phyloP scores from a whole-genome alignment of 1,284 basidiomycete species.

The Apiotrichum montevideense region DNA sequence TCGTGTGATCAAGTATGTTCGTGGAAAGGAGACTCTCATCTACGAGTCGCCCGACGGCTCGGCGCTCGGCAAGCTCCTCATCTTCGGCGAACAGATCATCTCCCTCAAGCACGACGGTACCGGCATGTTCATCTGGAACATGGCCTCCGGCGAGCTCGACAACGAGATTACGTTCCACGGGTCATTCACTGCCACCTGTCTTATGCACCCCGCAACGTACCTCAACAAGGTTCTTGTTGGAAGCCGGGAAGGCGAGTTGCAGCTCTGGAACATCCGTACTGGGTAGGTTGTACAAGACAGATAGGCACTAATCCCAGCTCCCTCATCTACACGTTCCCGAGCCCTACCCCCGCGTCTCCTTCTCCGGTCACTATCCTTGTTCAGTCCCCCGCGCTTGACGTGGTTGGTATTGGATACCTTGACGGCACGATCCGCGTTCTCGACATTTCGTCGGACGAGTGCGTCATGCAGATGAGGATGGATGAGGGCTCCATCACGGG shows the following conservation, averaged over 20 bases:
- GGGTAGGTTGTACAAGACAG: constrained; percentile 53
- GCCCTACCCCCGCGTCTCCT: constrained; percentile 34
- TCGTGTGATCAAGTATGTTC: constrained; percentile 67
- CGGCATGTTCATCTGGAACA: constrained; percentile 76
- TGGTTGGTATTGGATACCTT: constrained; percentile 82
- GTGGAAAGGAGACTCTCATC: constrained; percentile 65
- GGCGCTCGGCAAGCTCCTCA: constrained; percentile 52
- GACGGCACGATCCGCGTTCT: constrained; percentile 83
- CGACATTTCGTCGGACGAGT: constrained; percentile 83
- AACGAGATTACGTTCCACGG: constrained; percentile 55
- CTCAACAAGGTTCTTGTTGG: constrained; percentile 90
- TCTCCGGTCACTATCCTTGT: constrained; percentile 67
- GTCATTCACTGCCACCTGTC: constrained; percentile 68
- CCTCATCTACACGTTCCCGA: constrained; percentile 50
- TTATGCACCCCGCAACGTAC: constrained; percentile 94
- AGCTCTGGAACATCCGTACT: constrained; percentile 91
- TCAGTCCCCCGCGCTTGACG: constrained; percentile 93
- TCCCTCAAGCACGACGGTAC: constrained; percentile 73
- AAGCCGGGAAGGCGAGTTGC: constrained; percentile 71
- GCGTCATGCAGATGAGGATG: constrained; percentile 81
- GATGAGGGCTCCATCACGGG: constrained; percentile 64
- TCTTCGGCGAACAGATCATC: constrained; percentile 75
- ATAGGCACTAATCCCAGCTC: constrained; percentile 30
- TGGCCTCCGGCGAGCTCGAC: constrained; percentile 45
- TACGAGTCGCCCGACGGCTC: constrained; percentile 36